Conservation (phyloP, 352 stramenopile genomes). For the Phytophthora syringae region DNA sequence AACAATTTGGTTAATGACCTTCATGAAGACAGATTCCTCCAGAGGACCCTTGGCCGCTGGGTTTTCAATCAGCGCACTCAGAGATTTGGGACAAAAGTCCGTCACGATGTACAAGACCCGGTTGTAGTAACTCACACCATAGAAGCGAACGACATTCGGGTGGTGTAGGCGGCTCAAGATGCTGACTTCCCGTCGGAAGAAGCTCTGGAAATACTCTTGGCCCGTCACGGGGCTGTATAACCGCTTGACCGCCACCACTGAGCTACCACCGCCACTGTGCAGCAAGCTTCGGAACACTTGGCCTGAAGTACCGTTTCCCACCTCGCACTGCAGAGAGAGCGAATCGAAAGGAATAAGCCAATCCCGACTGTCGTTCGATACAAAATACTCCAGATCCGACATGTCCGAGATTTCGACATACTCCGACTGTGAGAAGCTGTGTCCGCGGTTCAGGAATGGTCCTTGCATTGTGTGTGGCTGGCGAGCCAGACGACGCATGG, state of each 20-base stretch:
- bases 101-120: slow-evolving; percentile 92
- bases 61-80: slow-evolving; percentile 88
- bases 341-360: slow-evolving; percentile 92
- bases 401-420: slow-evolving; percentile 90
- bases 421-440: slow-evolving; percentile 81
- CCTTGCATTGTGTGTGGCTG: slow-evolving; percentile 61
- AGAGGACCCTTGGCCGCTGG: slow-evolving; percentile 68
- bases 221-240: slow-evolving; percentile 88
- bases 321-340: slow-evolving; percentile 83
- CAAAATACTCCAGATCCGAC: slow-evolving; percentile 88
- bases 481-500: slow-evolving; percentile 78
- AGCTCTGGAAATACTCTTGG: slow-evolving; percentile 91
- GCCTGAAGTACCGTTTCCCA: slow-evolving; percentile 89
- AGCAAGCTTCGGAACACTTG: slow-evolving; percentile 90
- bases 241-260: slow-evolving; percentile 88
- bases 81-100: slow-evolving; percentile 86
- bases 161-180: slow-evolving; percentile 89
- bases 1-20: slow-evolving; percentile 90
- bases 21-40: slow-evolving; percentile 77
- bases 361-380: slow-evolving; percentile 86
- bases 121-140: slow-evolving; percentile 92
- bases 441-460: slow-evolving; percentile 58
- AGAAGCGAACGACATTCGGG: slow-evolving; percentile 90
- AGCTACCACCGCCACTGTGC: slow-evolving; percentile 82
- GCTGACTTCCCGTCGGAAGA: slow-evolving; percentile 89